A percentile compares a stretch with the other conserved stretches of the same genome.
These are phyloP conservation scores for Linum lewisii DNA, from an alignment of 345 rosid species.

Conservation along the genomic window DNA sequence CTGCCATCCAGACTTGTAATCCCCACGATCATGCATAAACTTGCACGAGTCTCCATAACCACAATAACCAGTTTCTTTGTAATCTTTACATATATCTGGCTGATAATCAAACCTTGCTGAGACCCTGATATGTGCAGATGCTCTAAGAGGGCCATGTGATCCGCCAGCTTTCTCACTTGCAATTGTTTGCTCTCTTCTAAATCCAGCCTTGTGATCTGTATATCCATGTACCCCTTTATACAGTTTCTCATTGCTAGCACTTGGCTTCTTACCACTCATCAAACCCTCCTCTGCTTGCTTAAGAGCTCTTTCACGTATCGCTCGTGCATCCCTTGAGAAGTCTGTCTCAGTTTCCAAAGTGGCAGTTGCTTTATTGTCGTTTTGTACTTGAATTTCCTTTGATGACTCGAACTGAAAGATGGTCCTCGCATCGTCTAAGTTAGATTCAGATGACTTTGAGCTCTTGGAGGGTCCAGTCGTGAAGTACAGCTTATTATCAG, in stretches of 20 bases:
- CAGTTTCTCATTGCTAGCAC: constrained; percentile 46
- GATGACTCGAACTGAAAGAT: constrained; percentile 75
- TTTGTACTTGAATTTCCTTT: constrained; percentile 75
- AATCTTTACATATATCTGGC: constrained; percentile 86
- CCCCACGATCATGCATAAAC: constrained; percentile 90
- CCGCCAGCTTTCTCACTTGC: constrained; percentile 94
- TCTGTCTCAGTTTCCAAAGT: constrained; percentile 86
- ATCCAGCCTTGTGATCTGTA: constrained; percentile 83
- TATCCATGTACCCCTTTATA: constrained; percentile 76
- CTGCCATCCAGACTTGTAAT: constrained; percentile 91
- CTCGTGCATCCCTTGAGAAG: constrained; percentile 64
- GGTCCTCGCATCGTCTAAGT: constrained; percentile 23
- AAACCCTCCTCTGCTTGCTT: constrained; percentile 54
- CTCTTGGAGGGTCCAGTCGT: constrained; percentile 54
- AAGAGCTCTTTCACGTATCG: constrained; percentile 74
- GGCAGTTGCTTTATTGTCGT: constrained; percentile 75
- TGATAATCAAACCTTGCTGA: constrained; percentile 90
- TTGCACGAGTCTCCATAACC: constrained; percentile 88
- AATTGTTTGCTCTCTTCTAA: constrained; percentile 79
- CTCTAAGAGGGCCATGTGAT: constrained; percentile 83
- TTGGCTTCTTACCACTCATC: constrained; percentile 50
- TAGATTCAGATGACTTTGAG: constrained; percentile 17
- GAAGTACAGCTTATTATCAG: constrained; percentile 53
- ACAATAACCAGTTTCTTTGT: constrained; percentile 91
- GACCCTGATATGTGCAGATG: constrained; percentile 86